Base-by-base conservation (phyloP, 108 stramenopile genomes). In the Seminavis robusta region DNA sequence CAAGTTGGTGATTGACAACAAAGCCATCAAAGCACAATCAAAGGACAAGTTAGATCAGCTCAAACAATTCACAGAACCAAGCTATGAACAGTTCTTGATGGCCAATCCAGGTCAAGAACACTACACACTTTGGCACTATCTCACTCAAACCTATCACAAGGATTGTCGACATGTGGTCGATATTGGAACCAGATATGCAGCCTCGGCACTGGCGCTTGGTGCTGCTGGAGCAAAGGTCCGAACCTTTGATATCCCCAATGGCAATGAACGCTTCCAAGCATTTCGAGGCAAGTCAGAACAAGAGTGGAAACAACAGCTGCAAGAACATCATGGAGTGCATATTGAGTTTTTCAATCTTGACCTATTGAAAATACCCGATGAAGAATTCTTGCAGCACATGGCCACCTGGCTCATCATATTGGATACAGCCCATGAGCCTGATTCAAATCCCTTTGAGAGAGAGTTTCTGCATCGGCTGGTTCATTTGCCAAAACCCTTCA, bases 331-430 rank as follows among this genome's bases (percentile, higher is more conserved):
- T 10, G 42, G 44, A n/a, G 40, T 58, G 16, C 19, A 67, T 27
- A 52, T 67, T 30, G 60, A 50, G 23, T 67, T 67, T 52, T 39
- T 42, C 32, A 67, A 67, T 31, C 1, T 67, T 17, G 59, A 67
- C 39, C 32, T 67, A 15, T 21, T 67, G 52, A 52, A 66, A 32
- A 39, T 51, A 38, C 50, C 56, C 19, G 37, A 66, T 24, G 56
- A 48, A 7, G 48, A 58, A 19, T 33, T 66, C 28, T 31, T 50
- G 28, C 25, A 28, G 13, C 58, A 41, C 26, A 10, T 66, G 17
- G 36, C 33, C 21, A 66, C 65, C 28, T 66, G 65, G 65, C 54
- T 66, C 36, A 37, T 66, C 3, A 51, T 66, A 48, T 47, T 66
- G 30, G 65, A 66, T 50, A 66, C 65, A n/a, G 33, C 36, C 23